A percentile compares a stretch with the other conserved stretches of the same genome.
These are phyloP conservation scores for Leccinum longicurvipes DNA, from an alignment of 768 basidiomycete genomes.

Conservation along the genomic window DNA sequence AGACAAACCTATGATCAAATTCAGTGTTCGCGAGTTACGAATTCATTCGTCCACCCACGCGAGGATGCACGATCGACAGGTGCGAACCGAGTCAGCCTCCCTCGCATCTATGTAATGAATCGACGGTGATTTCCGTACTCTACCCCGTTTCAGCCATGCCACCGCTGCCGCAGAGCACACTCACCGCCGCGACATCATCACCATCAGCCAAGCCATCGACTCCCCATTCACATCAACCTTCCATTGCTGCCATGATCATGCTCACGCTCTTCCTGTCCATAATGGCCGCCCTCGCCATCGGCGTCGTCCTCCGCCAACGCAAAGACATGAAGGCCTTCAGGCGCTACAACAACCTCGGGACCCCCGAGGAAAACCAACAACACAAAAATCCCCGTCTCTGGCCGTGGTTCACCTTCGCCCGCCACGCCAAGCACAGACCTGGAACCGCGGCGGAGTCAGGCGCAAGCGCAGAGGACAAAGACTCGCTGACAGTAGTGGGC, in stretches of 20 bases:
- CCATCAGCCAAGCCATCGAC: neutral
- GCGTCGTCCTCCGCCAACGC: constrained; percentile 21
- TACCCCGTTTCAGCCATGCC: constrained; percentile 9
- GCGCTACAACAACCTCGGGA: neutral
- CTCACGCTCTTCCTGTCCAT: constrained; percentile 15
- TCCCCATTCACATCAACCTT: constrained; percentile 7
- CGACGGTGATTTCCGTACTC: neutral
- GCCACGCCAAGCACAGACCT: neutral
- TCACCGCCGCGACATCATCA: neutral
- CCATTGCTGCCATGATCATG: constrained; percentile 19
- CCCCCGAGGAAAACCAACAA: neutral
- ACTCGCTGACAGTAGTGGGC: constrained; percentile 16
- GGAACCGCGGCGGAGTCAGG: neutral
- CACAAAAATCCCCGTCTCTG: neutral
- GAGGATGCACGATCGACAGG: no score
- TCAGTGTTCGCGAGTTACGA: no score
- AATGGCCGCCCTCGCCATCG: constrained; percentile 20
- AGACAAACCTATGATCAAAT: no score
- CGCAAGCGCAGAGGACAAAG: neutral
- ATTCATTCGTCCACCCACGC: no score
- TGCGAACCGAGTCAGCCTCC: constrained; percentile 25
- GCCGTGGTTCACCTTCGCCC: constrained; percentile 5
- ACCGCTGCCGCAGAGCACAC: constrained; percentile 10
- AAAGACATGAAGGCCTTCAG: neutral
- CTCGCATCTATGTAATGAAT: neutral